Evolutionary conservation across 169 alveolate species (phyloP).

Genomic region (Eimeria brunetti): DNA sequence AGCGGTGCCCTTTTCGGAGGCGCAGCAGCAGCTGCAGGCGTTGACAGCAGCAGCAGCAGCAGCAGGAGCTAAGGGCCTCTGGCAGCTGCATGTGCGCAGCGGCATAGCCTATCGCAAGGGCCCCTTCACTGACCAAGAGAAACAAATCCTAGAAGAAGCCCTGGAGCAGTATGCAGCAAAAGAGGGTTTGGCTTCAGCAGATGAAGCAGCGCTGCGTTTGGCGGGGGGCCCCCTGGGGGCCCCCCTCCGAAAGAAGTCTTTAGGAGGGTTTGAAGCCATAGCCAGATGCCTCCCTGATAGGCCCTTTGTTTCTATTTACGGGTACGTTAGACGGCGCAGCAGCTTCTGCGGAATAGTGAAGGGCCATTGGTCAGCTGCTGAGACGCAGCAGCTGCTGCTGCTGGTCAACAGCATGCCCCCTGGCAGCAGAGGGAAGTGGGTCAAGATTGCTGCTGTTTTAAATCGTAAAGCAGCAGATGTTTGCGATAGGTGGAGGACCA

Average conservation of each 20-base stretch:
- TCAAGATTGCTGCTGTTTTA: conserved; percentile 2
- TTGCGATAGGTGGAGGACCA: conserved; percentile 61
- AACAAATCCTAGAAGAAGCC: not conserved
- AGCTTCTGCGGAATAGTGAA: not conserved
- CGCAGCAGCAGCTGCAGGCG: no score
- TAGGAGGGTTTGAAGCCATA: conserved; percentile 17
- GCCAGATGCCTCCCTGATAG: conserved; percentile 69
- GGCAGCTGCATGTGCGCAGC: conserved; percentile 53
- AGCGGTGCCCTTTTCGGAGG: no score
- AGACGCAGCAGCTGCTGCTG: conserved; percentile 22
- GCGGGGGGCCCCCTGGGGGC: no score
- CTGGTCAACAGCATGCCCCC: not conserved
- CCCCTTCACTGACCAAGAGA: conserved; percentile 10
- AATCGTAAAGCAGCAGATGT: conserved; percentile 56
- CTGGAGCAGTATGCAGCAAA: not conserved
- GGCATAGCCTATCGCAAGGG: conserved; percentile 32
- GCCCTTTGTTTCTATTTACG: conserved; percentile 51
- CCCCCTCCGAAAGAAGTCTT: not conserved
- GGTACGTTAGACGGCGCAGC: conserved; percentile 41
- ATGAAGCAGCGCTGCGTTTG: not conserved
- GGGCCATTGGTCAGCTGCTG: conserved; percentile 55
- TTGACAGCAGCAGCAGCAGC: conserved; percentile 16
- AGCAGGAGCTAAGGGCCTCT: not conserved
- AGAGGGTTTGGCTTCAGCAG: conserved; percentile 10
- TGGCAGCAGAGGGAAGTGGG: conserved; percentile 29